Conservation (phyloP, 2,329 filamentous ascomycete genomes). For the Penicillium frequentans region DNA sequence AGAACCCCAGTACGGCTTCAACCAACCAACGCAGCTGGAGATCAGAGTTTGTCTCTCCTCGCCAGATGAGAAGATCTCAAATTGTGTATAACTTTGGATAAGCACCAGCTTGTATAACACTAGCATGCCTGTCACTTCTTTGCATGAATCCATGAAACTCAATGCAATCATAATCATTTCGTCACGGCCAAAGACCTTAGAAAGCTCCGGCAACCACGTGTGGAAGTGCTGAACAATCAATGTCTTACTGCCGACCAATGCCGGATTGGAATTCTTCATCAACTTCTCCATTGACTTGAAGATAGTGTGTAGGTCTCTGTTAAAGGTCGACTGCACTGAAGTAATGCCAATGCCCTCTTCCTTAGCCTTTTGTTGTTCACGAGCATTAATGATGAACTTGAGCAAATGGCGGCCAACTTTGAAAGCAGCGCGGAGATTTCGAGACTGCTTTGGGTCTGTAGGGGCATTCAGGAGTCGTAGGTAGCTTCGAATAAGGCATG, state of each 20-base stretch:
- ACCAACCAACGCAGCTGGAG: conserved; percentile 83
- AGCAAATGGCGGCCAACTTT: conserved; percentile 92
- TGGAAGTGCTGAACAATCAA: conserved; percentile 95
- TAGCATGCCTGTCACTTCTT: conserved; percentile 83
- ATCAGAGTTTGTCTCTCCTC: conserved; percentile 73
- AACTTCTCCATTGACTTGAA: conserved; percentile 87
- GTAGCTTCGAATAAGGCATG: conserved; percentile 84
- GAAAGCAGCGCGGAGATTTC: conserved; percentile 84
- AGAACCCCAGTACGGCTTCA: conserved; percentile 89
- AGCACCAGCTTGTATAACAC: conserved; percentile 89
- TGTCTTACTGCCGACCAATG: conserved; percentile 90
- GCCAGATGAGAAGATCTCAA: conserved; percentile 76
- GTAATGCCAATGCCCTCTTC: conserved; percentile 85
- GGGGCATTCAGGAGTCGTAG: conserved; percentile 79
- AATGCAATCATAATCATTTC: conserved; percentile 90
- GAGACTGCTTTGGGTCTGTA: conserved; percentile 77
- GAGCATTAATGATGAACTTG: conserved; percentile 89
- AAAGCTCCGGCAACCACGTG: conserved; percentile 91
- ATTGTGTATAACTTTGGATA: conserved; percentile 84
- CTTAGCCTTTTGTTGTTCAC: conserved; percentile 83
- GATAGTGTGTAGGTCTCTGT: conserved; percentile 77
- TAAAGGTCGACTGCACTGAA: conserved; percentile 69
- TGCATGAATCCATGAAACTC: conserved; percentile 90
- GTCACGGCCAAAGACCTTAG: conserved; percentile 70
- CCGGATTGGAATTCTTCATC: conserved; percentile 83